Base-by-base conservation (phyloP, 257 asterid genomes). In the Penstemon barbatus region DNA sequence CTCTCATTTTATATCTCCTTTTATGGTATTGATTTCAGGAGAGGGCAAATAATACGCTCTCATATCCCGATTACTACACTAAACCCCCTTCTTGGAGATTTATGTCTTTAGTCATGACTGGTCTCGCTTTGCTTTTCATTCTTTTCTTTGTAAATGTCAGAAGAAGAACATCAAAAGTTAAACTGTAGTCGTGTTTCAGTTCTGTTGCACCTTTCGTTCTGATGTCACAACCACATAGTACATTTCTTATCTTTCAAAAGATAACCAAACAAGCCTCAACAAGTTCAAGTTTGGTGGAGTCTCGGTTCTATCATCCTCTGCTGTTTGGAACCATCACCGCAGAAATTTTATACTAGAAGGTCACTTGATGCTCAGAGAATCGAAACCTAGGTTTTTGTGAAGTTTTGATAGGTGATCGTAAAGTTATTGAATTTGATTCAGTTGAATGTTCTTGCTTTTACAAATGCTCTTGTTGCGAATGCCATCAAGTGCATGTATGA, bases 111-210 rank as follows among this genome's bases (percentile, higher is more conserved):
- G 74, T 79, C 61, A n/a, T 74, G 49, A 40, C 78, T 18, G 75
- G 71, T 42, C 59, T 86, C 70, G 59, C 76, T 49, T 71, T 86
- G 73, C 75, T 82, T 68, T 70, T 82, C 62, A 8, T 82, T 69
- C 73, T 80, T 51, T 54, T 84, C 65, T 82, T 74, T 78, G 79
- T 80, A 76, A 87, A 81, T 71, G 83, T 96, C 63, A 86, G 84
- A 79, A 78, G 89, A 76, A 85, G 87, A 82, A 82, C 74, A 54
- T 85, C 76, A 1, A 88, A 90, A 80, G 68, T 85, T 48, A 88
- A 92, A 82, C 11, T 86, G 70, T 92, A 81, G 80, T 57, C 60
- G 72, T 39, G 51, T 63, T 56, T 56, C 38, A 40, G 61, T 57
- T 25, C 67, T 66, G 33, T 9, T 25, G 33, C 33, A 25, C 33